Conservation (phyloP, 306 rosid species). For the Leucaena leucocephala region DNA sequence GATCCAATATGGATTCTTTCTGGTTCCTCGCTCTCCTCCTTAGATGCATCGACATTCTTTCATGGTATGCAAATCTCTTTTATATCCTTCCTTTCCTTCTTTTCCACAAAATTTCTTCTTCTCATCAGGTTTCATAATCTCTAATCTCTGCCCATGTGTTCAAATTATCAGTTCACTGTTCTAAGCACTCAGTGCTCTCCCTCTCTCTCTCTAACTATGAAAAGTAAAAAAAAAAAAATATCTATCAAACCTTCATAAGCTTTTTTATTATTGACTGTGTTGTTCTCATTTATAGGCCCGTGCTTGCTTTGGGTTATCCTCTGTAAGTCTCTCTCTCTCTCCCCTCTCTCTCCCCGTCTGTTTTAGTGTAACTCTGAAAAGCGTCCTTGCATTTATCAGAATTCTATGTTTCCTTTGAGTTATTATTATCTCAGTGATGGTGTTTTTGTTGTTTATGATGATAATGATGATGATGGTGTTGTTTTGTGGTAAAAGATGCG, state of each 20-base stretch:
- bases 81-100: background rate
- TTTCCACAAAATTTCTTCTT: background rate
- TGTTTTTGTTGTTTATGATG: conserved; percentile 14
- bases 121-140: background rate
- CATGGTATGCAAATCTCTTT: background rate
- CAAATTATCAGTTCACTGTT: background rate
- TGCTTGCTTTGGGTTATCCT: conserved; percentile 1
- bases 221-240: background rate
- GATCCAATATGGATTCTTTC: background rate
- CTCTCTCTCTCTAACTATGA: background rate
- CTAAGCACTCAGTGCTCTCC: background rate
- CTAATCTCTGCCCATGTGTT: background rate
- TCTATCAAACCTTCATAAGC: background rate
- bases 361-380: no score
- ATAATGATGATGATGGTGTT: background rate
- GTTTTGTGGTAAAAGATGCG: conserved; percentile 43
- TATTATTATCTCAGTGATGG: background rate
- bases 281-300: background rate
- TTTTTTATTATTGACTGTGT: background rate
- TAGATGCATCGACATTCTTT: background rate
- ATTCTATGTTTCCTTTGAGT: background rate
- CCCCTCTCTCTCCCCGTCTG: no score
- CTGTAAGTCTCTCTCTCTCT: background rate
- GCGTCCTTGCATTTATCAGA: no score
- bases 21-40: background rate